Evolutionary conservation across 31 red algal species (phyloP).

Genomic region (Asparagopsis taxiformis): DNA sequence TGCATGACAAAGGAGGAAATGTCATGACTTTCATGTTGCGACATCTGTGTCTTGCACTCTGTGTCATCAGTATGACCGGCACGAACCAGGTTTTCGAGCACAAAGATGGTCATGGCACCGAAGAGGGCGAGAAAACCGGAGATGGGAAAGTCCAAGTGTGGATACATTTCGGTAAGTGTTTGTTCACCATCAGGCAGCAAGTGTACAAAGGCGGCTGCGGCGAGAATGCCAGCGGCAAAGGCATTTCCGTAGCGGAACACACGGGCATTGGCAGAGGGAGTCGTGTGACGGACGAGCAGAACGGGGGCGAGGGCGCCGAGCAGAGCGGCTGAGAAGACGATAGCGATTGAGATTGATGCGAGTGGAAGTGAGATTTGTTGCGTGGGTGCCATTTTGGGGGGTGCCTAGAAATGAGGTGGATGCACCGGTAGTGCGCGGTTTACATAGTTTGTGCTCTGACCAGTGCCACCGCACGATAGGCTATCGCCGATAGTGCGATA

Average conservation of each 20-base stretch:
- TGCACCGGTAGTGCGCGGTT: too few relatives aligned
- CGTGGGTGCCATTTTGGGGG: background rate
- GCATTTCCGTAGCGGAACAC: constrained; percentile 21
- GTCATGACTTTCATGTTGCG: too few relatives aligned
- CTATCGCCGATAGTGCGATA: too few relatives aligned
- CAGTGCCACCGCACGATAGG: too few relatives aligned
- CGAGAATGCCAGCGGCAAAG: constrained; percentile 45
- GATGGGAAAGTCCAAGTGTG: background rate
- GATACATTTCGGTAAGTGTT: background rate
- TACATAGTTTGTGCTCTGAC: too few relatives aligned
- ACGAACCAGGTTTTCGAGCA: constrained; percentile 14
- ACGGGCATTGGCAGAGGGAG: background rate
- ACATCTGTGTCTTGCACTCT: too few relatives aligned
- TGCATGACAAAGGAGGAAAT: too few relatives aligned
- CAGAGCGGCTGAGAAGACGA: background rate
- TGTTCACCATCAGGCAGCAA: constrained; percentile 15
- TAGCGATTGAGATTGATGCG: background rate
- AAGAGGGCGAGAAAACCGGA: constrained; percentile 18
- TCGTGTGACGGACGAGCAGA: background rate
- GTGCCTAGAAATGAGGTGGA: background rate
- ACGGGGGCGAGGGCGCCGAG: constrained; percentile 7
- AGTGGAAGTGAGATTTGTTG: background rate
- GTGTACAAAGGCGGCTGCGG: constrained; percentile 43
- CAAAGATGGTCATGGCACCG: constrained; percentile 8
- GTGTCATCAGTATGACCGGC: too few relatives aligned